Conservation (phyloP, 31 red algal genomes). For the Endocladia muricata region DNA sequence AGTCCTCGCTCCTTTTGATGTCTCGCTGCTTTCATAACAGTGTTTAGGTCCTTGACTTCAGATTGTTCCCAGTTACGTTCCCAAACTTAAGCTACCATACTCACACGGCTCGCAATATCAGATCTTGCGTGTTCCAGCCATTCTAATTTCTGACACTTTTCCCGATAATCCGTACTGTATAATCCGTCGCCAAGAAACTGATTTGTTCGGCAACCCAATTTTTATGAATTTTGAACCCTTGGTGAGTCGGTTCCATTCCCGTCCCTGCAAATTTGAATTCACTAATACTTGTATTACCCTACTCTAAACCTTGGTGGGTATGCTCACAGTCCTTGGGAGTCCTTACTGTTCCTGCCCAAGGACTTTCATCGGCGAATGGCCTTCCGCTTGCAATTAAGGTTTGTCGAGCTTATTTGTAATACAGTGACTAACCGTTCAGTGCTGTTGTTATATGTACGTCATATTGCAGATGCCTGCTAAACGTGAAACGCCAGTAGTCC, state of each 20-base stretch:
- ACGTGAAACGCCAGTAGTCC: conserved; percentile 22
- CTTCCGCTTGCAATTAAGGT: not conserved
- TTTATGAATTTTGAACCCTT: not conserved
- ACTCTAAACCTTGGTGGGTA: conserved; percentile 2
- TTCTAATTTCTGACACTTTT: not conserved
- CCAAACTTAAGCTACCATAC: not conserved
- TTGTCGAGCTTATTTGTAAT: not conserved
- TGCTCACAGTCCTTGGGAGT: not conserved
- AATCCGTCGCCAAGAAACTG: not conserved
- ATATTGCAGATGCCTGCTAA: not conserved
- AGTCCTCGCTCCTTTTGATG: not conserved
- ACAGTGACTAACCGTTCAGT: not conserved
- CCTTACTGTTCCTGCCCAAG: not conserved
- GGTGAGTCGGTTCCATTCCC: not conserved
- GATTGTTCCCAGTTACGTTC: not conserved
- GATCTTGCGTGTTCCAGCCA: not conserved
- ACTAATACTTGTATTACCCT: not conserved
- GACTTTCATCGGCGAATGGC: not conserved
- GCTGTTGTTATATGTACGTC: not conserved
- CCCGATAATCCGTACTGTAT: not conserved
- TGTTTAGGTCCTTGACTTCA: not conserved
- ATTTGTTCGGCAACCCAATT: too few relatives aligned
- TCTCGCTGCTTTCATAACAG: not conserved
- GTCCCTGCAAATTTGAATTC: not conserved
- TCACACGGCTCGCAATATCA: not conserved